These are phyloP conservation scores for Pterocarpus macrocarpus DNA, from an alignment of 306 rosid genomes.

Conservation along the genomic window DNA sequence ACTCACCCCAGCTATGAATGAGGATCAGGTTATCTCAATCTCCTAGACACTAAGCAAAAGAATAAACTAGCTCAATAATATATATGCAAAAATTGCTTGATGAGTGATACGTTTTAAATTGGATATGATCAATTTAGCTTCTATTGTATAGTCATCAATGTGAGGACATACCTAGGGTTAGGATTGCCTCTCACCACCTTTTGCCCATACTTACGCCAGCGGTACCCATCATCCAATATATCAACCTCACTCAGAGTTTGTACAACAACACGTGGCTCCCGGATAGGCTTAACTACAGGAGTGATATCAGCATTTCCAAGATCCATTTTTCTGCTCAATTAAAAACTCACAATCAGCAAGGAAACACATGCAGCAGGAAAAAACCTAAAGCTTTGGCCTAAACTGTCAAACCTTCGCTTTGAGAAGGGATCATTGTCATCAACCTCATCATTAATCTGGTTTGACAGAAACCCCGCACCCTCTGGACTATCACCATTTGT, in stretches of 20 bases:
- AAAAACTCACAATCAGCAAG: slow-evolving; percentile 42
- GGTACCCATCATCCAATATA: slow-evolving; percentile 98
- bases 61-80: not conserved
- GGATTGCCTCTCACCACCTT: slow-evolving; percentile 99
- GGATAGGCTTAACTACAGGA: slow-evolving; percentile 89
- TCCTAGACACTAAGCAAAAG: not conserved
- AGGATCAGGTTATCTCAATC: slow-evolving; percentile 14
- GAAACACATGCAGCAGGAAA: slow-evolving; percentile 34
- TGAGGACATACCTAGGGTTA: slow-evolving; percentile 83
- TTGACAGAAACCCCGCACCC: slow-evolving; percentile 63
- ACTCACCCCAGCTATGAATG: not conserved
- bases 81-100: slow-evolving; percentile 4
- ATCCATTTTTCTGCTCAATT: slow-evolving; percentile 82
- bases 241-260: slow-evolving; percentile 99
- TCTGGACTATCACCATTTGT: slow-evolving; percentile 72
- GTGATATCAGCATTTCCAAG: slow-evolving; percentile 69
- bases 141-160: slow-evolving; percentile 33
- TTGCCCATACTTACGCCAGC: slow-evolving; percentile 99
- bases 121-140: slow-evolving; percentile 27
- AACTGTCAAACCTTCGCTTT: slow-evolving; percentile 80
- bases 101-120: slow-evolving; percentile 23
- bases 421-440: slow-evolving; percentile 91
- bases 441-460: slow-evolving; percentile 68
- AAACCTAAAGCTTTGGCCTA: slow-evolving; percentile 35
- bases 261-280: slow-evolving; percentile 99